Conservation (phyloP, 345 rosid genomes). For the Trapa bicornis region DNA sequence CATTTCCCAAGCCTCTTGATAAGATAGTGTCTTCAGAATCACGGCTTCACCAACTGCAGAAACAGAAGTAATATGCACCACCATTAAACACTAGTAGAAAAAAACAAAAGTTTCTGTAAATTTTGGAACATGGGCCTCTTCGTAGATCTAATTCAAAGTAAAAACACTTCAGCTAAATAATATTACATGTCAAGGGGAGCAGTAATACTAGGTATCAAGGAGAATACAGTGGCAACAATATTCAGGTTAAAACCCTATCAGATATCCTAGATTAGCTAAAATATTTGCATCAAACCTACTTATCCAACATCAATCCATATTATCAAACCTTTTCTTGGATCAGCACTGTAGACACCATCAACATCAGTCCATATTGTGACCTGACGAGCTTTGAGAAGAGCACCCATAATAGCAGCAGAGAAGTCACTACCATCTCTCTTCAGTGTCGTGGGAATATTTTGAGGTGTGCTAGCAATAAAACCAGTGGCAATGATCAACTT, state of each 20-base stretch:
- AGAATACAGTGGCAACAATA: not conserved
- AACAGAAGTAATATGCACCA: not conserved
- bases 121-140: not conserved
- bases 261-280: not conserved
- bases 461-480: conserved; percentile 93
- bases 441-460: conserved; percentile 89
- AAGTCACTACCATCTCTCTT: conserved; percentile 99
- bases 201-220: not conserved
- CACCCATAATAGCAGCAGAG: conserved; percentile 95
- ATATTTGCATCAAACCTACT: too few species aligned
- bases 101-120: not conserved
- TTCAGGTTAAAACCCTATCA: not conserved
- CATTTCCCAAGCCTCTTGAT: conserved; percentile 99
- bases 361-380: conserved; percentile 99
- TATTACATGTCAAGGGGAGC: not conserved
- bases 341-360: conserved; percentile 97
- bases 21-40: conserved; percentile 66
- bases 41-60: conserved; percentile 93
- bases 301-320: not conserved
- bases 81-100: not conserved
- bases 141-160: not conserved
- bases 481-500: conserved; percentile 81
- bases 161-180: not conserved
- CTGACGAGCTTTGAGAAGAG: conserved; percentile 65
- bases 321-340: conserved; percentile 82